Base-by-base conservation (phyloP, 352 stramenopile genomes). In the Discostella stelligera region DNA sequence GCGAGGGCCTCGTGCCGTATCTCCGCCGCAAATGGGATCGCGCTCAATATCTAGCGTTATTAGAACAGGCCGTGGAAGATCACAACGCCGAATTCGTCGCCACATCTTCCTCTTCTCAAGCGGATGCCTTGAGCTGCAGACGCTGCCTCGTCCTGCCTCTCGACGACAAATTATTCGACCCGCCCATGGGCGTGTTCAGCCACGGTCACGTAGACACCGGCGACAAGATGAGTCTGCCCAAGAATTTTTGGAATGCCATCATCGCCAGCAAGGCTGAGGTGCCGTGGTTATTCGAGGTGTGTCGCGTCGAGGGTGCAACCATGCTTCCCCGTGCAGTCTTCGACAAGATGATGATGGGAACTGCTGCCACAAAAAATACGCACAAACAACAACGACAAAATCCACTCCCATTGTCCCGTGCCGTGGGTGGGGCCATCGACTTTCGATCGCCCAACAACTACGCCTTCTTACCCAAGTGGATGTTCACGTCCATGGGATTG, bases 11-110 rank as follows among this genome's bases (percentile, higher is more conserved):
- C 14, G 25, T 77, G 10, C 18, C 23, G 0, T 69, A 41, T 53
- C 44, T 78, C 44, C 11, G n/a, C 5, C 48, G 44, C 4, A 74
- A 71, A 63, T 84, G 77, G 77, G 49, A 62, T 14, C 49, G 30
- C n/a, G 77, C 77, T 37, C 44, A 69, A 46, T 60, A 39, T 48
- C 50, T 90, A n/a, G 85, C 83, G 5, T 14, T 72, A 0, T 59
- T 89, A 21, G 87, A 93, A 69, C 87, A 93, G 71, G 67, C 76
- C n/a, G 85, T 93, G 5, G 85, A 91, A 79, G 87, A 93, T 73
- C 83, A 85, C 77, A 93, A 91, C 78, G 87, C 84, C 16, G 71
- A 86, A 53, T 82, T 74, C 48, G 81, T 93, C 16, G 87, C 83
- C 13, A 79, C 71, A 18, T 13, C 37, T 44, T 44, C 77, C 5